phyloP scores from a whole-genome alignment of 1,139 yeast genomes.

The Kodamaea plutei region DNA sequence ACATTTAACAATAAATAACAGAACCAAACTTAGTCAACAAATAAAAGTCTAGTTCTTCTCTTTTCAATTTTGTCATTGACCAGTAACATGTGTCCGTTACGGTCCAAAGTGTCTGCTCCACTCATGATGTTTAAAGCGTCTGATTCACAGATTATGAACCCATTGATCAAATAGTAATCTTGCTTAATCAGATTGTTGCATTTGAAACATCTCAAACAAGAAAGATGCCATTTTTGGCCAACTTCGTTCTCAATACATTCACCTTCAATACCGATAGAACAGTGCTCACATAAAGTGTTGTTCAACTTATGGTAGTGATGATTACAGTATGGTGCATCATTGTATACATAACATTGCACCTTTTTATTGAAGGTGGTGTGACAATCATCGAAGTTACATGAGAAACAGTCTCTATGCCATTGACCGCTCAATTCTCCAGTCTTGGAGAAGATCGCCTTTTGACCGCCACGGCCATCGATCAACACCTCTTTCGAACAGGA shows the following conservation, averaged over 20 bases:
- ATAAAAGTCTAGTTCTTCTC: constrained; percentile 42
- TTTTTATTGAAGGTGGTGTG: constrained; percentile 50
- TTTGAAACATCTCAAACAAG: constrained; percentile 55
- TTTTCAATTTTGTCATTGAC: constrained; percentile 37
- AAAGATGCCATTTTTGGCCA: constrained; percentile 60
- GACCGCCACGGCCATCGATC: constrained; percentile 44
- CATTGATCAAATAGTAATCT: constrained; percentile 57
- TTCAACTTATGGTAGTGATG: constrained; percentile 76
- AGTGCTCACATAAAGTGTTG: constrained; percentile 67
- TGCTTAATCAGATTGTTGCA: constrained; percentile 45
- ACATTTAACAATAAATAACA: no score
- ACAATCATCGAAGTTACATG: constrained; percentile 58
- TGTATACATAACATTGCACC: constrained; percentile 72
- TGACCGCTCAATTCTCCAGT: constrained; percentile 85
- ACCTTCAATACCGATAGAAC: constrained; percentile 83
- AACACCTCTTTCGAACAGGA: constrained; percentile 48
- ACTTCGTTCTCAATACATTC: constrained; percentile 78
- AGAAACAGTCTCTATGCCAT: constrained; percentile 89
- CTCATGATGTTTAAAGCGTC: constrained; percentile 31
- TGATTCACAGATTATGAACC: constrained; percentile 47
- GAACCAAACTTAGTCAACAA: constrained; percentile 26
- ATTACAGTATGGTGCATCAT: constrained; percentile 79
- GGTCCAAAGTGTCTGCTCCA: constrained; percentile 19
- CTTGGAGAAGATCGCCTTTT: constrained; percentile 60
- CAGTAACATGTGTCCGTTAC: constrained; percentile 18